phyloP scores from a whole-genome alignment of 805 yeast species.

The Jamesozyma hellenica region DNA sequence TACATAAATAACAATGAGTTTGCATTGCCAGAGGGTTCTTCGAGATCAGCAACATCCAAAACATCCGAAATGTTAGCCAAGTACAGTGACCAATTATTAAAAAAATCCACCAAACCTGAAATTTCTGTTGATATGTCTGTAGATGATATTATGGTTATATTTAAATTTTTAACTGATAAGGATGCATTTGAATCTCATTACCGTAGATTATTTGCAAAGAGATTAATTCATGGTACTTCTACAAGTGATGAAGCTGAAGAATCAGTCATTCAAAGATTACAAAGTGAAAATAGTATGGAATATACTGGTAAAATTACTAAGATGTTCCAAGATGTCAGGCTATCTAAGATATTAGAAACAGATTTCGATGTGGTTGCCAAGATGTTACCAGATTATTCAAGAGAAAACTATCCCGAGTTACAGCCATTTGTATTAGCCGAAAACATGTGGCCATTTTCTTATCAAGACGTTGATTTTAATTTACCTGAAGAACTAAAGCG shows the following conservation, averaged over 20 bases:
- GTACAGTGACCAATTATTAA: conserved; percentile 76
- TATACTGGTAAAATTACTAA: conserved; percentile 89
- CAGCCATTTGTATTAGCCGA: conserved; percentile 75
- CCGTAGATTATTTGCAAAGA: conserved; percentile 76
- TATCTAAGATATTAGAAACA: conserved; percentile 63
- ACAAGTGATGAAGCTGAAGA: conserved; percentile 77
- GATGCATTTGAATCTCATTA: conserved; percentile 93
- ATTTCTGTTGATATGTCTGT: conserved; percentile 62
- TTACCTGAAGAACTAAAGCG: conserved; percentile 60
- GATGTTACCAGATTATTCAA: conserved; percentile 24
- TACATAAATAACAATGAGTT: conserved; percentile 76
- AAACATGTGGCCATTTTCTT: conserved; percentile 73
- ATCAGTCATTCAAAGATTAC: conserved; percentile 70
- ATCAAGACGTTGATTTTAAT: conserved; percentile 35
- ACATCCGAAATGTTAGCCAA: conserved; percentile 89
- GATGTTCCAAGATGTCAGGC: conserved; percentile 90
- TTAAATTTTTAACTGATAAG: conserved; percentile 83
- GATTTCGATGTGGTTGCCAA: conserved; percentile 30
- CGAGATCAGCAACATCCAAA: conserved; percentile 49
- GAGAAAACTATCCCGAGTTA: conserved; percentile 37
- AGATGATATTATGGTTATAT: conserved; percentile 77
- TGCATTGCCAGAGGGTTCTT: conserved; percentile 50
- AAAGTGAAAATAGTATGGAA: conserved; percentile 82
- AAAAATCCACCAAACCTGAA: conserved; percentile 64
- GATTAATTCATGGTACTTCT: conserved; percentile 80